These are phyloP conservation scores for Pezicula carpinea DNA, from an alignment of 2,329 filamentous ascomycete species.

Conservation along the genomic window DNA sequence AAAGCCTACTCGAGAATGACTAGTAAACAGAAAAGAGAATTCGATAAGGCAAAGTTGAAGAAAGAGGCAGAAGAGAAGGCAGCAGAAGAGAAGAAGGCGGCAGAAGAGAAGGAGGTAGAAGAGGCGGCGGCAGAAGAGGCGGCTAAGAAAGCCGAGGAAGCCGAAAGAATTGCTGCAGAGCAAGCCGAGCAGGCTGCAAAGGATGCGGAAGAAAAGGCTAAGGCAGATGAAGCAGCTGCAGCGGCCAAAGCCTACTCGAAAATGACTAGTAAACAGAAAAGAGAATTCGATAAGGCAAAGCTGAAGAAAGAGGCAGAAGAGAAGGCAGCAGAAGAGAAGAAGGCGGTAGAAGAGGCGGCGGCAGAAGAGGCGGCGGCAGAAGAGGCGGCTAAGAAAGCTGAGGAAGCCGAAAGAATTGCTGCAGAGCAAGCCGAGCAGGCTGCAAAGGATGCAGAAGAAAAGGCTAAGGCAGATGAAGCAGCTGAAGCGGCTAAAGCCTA, in stretches of 20 bases:
- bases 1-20: constrained; percentile 24
- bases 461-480: constrained; percentile 25
- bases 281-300: constrained; percentile 14
- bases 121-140: constrained; percentile 28
- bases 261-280: constrained; percentile 9
- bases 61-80: constrained; percentile 32
- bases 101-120: constrained; percentile 32
- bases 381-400: constrained; percentile 17
- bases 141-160: constrained; percentile 29
- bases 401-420: constrained; percentile 41
- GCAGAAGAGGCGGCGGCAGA: constrained; percentile 29
- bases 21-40: constrained; percentile 9
- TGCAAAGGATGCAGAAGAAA: constrained; percentile 35
- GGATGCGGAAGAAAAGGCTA: constrained; percentile 34
- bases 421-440: constrained; percentile 35
- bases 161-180: constrained; percentile 35
- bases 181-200: constrained; percentile 38
- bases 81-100: constrained; percentile 46
- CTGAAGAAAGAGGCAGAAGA: constrained; percentile 29
- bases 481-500: constrained; percentile 31
- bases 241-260: constrained; percentile 28
- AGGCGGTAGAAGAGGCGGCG: constrained; percentile 37
- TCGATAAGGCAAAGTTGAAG: constrained; percentile 14
- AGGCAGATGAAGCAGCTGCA: constrained; percentile 23
- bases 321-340: too few species aligned